A percentile compares a stretch with the other conserved stretches of the same genome.
Evolutionary conservation across 768 basidiomycete genomes (phyloP).

Genomic region (Dictyophora rubrovolvata): DNA sequence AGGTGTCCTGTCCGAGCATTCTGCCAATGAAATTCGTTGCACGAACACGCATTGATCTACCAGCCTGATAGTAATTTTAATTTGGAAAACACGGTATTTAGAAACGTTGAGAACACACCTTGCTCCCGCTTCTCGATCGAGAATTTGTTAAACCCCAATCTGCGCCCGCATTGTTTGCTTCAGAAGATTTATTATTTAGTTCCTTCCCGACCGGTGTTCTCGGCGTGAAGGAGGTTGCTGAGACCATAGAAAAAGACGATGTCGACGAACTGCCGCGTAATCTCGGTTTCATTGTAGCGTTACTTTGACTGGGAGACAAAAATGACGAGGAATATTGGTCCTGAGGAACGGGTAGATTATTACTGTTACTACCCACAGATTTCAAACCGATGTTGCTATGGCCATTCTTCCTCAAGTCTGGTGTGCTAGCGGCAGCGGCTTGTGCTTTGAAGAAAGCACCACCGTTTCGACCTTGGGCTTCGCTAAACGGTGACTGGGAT

Average conservation of each 20-base stretch:
- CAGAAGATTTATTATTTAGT: neutral
- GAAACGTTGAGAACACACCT: slow-evolving; percentile 30
- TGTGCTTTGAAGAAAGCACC: slow-evolving; percentile 79
- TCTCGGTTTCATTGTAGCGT: neutral
- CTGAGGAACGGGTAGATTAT: neutral
- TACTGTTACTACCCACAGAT: neutral
- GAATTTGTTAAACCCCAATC: slow-evolving; percentile 44
- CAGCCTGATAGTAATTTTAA: slow-evolving; percentile 23
- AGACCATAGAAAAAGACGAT: slow-evolving; percentile 5
- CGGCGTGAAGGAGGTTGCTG: neutral
- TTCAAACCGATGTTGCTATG: neutral
- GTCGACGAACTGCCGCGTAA: slow-evolving; percentile 7
- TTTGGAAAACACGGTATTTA: neutral
- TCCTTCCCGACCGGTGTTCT: neutral
- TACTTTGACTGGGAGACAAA: slow-evolving; percentile 3
- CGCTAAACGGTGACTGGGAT: slow-evolving; percentile 56
- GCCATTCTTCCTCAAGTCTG: slow-evolving; percentile 44
- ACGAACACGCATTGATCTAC: slow-evolving; percentile 46
- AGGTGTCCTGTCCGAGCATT: slow-evolving; percentile 56
- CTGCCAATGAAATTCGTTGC: slow-evolving; percentile 70
- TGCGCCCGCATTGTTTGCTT: slow-evolving; percentile 13
- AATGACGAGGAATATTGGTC: neutral
- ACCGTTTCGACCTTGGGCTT: slow-evolving; percentile 55
- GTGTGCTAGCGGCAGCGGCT: slow-evolving; percentile 82
- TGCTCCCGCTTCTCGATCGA: slow-evolving; percentile 29